Percentiles rank a stretch among this genome's conserved stretches.
These are phyloP conservation scores for Sporothrix phasma DNA, from an alignment of 2,329 filamentous ascomycete genomes.

Conservation along the genomic window DNA sequence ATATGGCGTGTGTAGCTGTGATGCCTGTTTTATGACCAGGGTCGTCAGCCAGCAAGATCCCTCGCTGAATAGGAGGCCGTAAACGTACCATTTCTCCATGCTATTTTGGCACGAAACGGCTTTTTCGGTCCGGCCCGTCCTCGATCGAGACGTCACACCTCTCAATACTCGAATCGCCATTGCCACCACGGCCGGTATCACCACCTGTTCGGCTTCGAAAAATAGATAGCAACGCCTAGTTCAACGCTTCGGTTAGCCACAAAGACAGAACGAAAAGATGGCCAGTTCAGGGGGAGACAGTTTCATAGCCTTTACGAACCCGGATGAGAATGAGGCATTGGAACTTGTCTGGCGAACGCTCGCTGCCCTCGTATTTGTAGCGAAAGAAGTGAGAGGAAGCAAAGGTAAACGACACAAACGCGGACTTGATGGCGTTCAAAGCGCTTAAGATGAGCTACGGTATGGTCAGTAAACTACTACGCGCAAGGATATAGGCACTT, in stretches of 20 bases:
- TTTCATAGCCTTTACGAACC: constrained; percentile 29
- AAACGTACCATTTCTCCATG: constrained; percentile 58
- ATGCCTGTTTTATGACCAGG: constrained; percentile 40
- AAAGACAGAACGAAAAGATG: not conserved
- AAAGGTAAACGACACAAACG: constrained; percentile 64
- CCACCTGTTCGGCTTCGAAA: constrained; percentile 56
- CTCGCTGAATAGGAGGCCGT: not conserved
- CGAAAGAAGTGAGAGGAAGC: constrained; percentile 58
- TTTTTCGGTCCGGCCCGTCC: constrained; percentile 60
- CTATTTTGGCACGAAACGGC: constrained; percentile 63
- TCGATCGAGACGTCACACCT: constrained; percentile 65
- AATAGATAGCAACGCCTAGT: constrained; percentile 58
- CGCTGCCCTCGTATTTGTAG: constrained; percentile 53
- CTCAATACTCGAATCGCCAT: constrained; percentile 61
- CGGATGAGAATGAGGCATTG: constrained; percentile 67
- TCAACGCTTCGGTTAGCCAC: not conserved
- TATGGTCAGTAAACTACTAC: not conserved
- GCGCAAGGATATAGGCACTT: constrained; percentile 1
- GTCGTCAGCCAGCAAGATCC: not conserved
- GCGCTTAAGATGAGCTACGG: constrained; percentile 60
- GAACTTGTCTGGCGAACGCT: constrained; percentile 49
- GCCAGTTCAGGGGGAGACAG: not conserved
- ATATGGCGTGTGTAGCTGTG: constrained; percentile 66
- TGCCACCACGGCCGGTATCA: constrained; percentile 47
- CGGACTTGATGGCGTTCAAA: constrained; percentile 70